Evolutionary conservation across 352 stramenopile species (phyloP).

Genomic region (Phytophthora pistaciae): DNA sequence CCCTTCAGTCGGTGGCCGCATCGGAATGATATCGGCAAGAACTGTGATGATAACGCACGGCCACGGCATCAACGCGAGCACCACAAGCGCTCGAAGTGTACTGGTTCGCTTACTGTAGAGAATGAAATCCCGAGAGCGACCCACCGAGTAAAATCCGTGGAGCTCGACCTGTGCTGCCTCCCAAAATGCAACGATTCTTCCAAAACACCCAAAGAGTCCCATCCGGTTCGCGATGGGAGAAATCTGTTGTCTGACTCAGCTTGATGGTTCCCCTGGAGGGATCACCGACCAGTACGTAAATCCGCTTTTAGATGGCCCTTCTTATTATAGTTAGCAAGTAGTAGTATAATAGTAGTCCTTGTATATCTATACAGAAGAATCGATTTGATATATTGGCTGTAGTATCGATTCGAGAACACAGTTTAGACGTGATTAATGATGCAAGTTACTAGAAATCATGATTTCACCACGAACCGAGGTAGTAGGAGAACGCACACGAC

Average conservation of each 20-base stretch:
- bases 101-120: constrained; percentile 7
- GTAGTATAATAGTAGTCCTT: too few relatives aligned
- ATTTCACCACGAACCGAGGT: too few relatives aligned
- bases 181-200: constrained; percentile 6
- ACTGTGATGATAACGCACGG: constrained; percentile 30
- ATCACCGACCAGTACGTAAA: too few relatives aligned
- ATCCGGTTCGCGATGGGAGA: not conserved
- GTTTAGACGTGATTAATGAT: too few relatives aligned
- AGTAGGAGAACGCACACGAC: too few relatives aligned
- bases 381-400: too few relatives aligned
- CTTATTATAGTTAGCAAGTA: too few relatives aligned
- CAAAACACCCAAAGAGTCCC: not conserved
- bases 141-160: constrained; percentile 23
- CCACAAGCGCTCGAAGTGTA: not conserved
- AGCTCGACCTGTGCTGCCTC: constrained; percentile 26
- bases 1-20: constrained; percentile 16
- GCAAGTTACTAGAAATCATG: too few relatives aligned
- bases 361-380: too few relatives aligned
- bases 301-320: too few relatives aligned
- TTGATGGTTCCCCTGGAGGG: too few relatives aligned
- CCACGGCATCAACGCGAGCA: constrained; percentile 16
- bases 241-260: not conserved
- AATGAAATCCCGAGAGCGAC: constrained; percentile 15
- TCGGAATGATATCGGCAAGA: constrained; percentile 28
- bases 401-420: too few relatives aligned